A percentile compares a stretch with the other conserved stretches of the same genome.
Conservation (phyloP, 2,329 filamentous ascomycete genomes). For the Tolypocladium inflatum region DNA sequence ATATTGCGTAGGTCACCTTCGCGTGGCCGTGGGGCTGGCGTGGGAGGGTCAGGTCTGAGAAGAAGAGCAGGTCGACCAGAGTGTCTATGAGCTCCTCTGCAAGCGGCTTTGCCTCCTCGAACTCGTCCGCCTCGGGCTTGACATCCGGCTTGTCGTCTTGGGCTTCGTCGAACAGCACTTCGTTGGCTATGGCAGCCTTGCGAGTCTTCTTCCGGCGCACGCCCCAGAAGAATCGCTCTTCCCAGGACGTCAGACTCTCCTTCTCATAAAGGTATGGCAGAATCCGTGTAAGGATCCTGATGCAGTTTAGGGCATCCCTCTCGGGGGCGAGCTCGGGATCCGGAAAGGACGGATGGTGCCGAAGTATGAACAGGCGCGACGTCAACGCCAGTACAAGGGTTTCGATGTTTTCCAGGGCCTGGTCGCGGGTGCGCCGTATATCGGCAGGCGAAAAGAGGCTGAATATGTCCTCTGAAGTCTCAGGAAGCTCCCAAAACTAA, state of each 20-base stretch:
- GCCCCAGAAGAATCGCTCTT: constrained; percentile 89
- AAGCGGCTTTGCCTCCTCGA: constrained; percentile 75
- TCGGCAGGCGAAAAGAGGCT: constrained; percentile 85
- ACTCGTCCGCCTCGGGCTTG: constrained; percentile 47
- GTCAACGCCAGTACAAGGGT: constrained; percentile 77
- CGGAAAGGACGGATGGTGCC: constrained; percentile 85
- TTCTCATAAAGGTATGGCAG: constrained; percentile 89
- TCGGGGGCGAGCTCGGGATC: constrained; percentile 78
- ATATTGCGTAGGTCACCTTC: constrained; percentile 88
- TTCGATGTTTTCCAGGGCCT: constrained; percentile 78
- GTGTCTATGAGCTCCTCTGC: constrained; percentile 91
- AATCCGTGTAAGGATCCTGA: constrained; percentile 80
- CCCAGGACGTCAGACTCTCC: constrained; percentile 74
- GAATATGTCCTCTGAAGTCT: constrained; percentile 93
- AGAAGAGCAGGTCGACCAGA: constrained; percentile 83
- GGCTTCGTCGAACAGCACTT: constrained; percentile 78
- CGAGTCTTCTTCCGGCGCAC: constrained; percentile 62
- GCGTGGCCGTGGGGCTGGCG: constrained; percentile 58
- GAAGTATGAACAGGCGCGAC: constrained; percentile 71
- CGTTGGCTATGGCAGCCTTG: constrained; percentile 54
- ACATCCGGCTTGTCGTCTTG: constrained; percentile 41
- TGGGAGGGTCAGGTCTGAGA: constrained; percentile 79
- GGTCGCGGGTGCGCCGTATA: constrained; percentile 80
- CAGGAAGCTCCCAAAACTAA: constrained; percentile 95
- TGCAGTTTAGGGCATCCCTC: constrained; percentile 86